A percentile compares a stretch with the other conserved stretches of the same genome.
These are phyloP conservation scores for Pythium sp. DNA, from an alignment of 352 stramenopile genomes.

Conservation along the genomic window DNA sequence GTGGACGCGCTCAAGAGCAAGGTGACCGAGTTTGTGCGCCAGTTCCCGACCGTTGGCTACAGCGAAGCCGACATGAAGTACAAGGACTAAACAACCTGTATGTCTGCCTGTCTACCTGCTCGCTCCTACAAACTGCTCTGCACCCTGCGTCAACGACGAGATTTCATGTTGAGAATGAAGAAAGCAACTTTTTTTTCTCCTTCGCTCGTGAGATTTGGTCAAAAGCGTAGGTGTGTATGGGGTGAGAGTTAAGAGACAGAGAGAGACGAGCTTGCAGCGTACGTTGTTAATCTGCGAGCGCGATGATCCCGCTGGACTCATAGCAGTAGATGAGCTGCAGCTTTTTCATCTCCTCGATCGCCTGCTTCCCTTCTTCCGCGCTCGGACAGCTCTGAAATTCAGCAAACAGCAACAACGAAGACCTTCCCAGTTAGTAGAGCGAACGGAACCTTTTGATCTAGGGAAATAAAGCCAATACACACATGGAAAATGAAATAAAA, in stretches of 20 bases:
- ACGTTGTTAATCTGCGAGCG: slow-evolving; percentile 49
- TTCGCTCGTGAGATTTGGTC: slow-evolving; percentile 1
- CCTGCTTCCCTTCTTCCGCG: slow-evolving; percentile 60
- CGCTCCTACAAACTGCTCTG: neutral
- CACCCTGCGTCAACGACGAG: neutral
- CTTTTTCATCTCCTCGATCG: slow-evolving; percentile 78
- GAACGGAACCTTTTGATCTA: slow-evolving; percentile 17
- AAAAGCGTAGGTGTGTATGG: neutral
- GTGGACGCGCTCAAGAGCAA: slow-evolving; percentile 82
- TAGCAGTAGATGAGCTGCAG: slow-evolving; percentile 81
- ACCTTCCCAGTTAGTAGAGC: slow-evolving; percentile 19
- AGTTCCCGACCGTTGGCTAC: slow-evolving; percentile 97
- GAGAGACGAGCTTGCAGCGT: neutral
- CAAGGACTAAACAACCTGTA: slow-evolving; percentile 49
- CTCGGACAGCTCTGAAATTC: slow-evolving; percentile 66
- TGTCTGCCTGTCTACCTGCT: neutral
- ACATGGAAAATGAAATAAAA: slow-evolving; percentile 3
- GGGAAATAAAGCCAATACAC: slow-evolving; percentile 1
- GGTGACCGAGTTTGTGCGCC: slow-evolving; percentile 92
- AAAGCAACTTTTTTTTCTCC: slow-evolving; percentile 8
- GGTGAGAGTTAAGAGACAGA: neutral
- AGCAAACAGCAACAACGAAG: slow-evolving; percentile 2
- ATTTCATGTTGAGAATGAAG: slow-evolving; percentile 12
- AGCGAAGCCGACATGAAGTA: slow-evolving; percentile 92
- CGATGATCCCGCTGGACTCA: slow-evolving; percentile 73